Evolutionary conservation across 2,329 filamentous ascomycete species (phyloP).

Genomic region (Chaetomium globosum): DNA sequence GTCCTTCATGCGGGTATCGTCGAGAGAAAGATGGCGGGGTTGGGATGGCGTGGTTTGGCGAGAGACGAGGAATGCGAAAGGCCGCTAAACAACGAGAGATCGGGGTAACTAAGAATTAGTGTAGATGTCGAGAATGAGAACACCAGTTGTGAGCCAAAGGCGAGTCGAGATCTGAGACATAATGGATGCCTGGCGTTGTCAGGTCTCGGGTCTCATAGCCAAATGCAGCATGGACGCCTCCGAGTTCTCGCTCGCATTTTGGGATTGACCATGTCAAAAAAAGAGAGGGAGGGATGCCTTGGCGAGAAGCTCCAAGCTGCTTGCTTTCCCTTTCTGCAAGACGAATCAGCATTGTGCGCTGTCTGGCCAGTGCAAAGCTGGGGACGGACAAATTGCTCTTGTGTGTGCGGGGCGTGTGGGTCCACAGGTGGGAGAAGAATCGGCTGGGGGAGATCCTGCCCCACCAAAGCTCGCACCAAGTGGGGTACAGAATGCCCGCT

Average conservation of each 20-base stretch:
- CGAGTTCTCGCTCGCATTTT: neutral
- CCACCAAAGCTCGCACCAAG: slow-evolving; percentile 18
- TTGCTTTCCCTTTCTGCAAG: neutral
- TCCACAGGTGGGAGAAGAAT: neutral
- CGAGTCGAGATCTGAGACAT: slow-evolving; percentile 3
- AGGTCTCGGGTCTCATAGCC: neutral
- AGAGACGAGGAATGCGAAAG: neutral
- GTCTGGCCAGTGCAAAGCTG: slow-evolving; percentile 5
- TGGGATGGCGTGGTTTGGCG: no score
- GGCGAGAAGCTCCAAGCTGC: neutral
- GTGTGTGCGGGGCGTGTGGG: neutral
- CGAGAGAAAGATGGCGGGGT: no score
- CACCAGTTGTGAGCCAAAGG: neutral
- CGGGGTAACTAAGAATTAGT: neutral
- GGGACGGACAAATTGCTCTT: neutral
- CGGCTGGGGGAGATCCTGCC: slow-evolving; percentile 16
- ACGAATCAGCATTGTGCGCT: slow-evolving; percentile 1
- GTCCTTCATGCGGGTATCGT: no score
- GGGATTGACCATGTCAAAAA: neutral
- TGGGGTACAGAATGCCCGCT: slow-evolving; percentile 12
- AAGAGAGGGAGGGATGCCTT: neutral
- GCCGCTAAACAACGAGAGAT: neutral
- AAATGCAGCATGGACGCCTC: slow-evolving; percentile 8
- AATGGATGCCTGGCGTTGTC: neutral
- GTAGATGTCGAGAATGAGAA: neutral